A percentile compares a stretch with the other conserved stretches of the same genome.
Evolutionary conservation across 2,329 filamentous ascomycete species (phyloP).

Genomic region (Fusarium stilboides): DNA sequence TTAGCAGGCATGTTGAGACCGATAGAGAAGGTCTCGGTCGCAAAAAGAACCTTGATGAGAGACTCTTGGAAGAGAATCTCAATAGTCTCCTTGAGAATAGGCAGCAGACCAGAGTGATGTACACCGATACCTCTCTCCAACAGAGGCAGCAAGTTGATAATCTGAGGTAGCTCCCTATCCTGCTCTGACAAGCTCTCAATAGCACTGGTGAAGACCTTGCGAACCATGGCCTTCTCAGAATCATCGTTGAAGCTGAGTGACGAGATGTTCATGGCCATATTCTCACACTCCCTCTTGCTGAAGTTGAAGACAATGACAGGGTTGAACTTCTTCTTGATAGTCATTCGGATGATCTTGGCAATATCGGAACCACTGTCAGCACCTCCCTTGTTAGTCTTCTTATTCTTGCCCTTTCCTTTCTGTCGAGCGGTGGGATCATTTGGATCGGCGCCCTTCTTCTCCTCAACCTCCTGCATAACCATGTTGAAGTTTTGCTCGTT

Average conservation of each 20-base stretch:
- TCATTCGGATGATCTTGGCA: slow-evolving; percentile 98
- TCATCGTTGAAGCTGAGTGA: slow-evolving; percentile 95
- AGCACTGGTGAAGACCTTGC: slow-evolving; percentile 93
- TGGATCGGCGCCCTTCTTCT: slow-evolving; percentile 88
- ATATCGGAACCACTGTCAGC: slow-evolving; percentile 84
- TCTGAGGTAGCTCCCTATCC: slow-evolving; percentile 90
- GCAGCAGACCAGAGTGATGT: slow-evolving; percentile 94
- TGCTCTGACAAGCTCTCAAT: slow-evolving; percentile 94
- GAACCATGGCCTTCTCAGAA: slow-evolving; percentile 93
- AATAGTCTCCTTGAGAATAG: slow-evolving; percentile 97
- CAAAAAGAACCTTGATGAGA: slow-evolving; percentile 96
- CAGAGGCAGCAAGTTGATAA: slow-evolving; percentile 89
- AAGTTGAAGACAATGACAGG: slow-evolving; percentile 99
- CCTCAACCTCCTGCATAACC: slow-evolving; percentile 91
- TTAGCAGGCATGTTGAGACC: slow-evolving; percentile 99
- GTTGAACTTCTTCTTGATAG: slow-evolving; percentile 97
- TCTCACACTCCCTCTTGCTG: slow-evolving; percentile 97
- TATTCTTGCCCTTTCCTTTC: slow-evolving; percentile 92
- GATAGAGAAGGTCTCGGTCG: slow-evolving; percentile 98
- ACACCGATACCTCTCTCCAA: slow-evolving; percentile 94
- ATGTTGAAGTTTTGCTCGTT: slow-evolving; percentile 98
- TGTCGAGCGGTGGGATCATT: slow-evolving; percentile 83
- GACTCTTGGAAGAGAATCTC: slow-evolving; percentile 99
- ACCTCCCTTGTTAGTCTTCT: slow-evolving; percentile 92
- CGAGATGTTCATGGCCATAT: slow-evolving; percentile 88